A percentile compares a stretch with the other conserved stretches of the same genome.
Conservation (phyloP, 306 rosid genomes). For the Cucumis hystrix region DNA sequence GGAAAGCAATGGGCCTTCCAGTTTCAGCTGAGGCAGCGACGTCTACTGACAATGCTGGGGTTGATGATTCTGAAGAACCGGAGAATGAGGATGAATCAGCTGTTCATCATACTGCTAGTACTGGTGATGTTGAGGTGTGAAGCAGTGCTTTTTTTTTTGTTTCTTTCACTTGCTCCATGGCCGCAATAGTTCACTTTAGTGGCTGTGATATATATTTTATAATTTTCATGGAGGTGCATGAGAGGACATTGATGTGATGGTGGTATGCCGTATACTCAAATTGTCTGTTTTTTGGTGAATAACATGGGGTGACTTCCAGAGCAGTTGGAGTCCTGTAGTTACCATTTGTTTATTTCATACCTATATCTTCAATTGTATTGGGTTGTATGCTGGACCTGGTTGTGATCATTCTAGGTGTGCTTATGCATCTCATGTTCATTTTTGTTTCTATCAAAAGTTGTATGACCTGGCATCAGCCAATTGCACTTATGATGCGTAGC, state of each 20-base stretch:
- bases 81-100: constrained; percentile 89
- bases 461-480: neutral
- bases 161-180: neutral
- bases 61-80: constrained; percentile 63
- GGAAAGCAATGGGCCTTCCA: constrained; percentile 81
- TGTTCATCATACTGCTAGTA: constrained; percentile 93
- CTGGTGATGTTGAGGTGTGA: constrained; percentile 82
- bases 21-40: constrained; percentile 51
- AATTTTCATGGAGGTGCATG: neutral
- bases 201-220: neutral
- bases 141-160: neutral
- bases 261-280: neutral
- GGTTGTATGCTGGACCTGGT: neutral
- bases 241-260: neutral
- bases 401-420: neutral
- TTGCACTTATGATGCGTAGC: neutral
- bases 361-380: neutral
- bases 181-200: neutral
- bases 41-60: constrained; percentile 48
- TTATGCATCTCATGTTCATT: neutral
- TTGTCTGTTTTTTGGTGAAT: neutral
- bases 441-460: neutral
- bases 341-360: neutral
- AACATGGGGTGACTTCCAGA: neutral
- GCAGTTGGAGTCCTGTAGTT: neutral